A percentile compares a stretch with the other conserved stretches of the same genome.
These are phyloP conservation scores for Schizosaccharomyces cryophilus DNA, from an alignment of 805 yeast genomes.

Conservation along the genomic window DNA sequence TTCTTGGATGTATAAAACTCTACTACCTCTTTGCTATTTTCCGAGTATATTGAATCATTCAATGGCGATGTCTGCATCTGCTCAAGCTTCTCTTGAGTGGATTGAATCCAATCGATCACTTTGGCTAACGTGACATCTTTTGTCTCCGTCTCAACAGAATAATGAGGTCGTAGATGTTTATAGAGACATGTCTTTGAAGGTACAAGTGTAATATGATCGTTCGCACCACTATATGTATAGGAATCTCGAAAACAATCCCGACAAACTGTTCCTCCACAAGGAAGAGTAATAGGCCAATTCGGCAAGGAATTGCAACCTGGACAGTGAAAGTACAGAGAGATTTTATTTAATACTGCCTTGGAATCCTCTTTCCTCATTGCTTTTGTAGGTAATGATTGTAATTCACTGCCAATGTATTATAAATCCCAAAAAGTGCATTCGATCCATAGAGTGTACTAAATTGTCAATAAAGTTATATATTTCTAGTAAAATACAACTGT, in stretches of 20 bases:
- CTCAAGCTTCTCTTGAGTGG: neutral
- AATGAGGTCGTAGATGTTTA: neutral
- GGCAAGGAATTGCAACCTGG: neutral
- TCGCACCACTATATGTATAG: neutral
- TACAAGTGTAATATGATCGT: neutral
- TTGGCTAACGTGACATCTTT: neutral
- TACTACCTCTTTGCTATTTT: no score
- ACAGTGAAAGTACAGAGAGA: neutral
- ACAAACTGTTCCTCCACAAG: neutral
- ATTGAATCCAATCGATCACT: neutral
- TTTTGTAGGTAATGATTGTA: neutral
- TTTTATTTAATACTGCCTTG: neutral
- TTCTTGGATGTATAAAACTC: no score
- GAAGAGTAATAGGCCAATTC: neutral
- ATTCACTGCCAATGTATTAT: neutral
- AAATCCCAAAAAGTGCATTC: neutral
- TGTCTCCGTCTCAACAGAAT: neutral
- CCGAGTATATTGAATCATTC: no score
- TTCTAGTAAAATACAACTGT: no score
- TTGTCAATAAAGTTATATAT: no score
- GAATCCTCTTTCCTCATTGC: conserved; percentile 21
- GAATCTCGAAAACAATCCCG: neutral
- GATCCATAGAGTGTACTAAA: neutral
- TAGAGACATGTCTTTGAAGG: neutral
- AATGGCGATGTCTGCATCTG: no score